A percentile compares a stretch with the other conserved stretches of the same genome.
Conservation (phyloP, 202 grass and related monocot genomes). For the Schoenoplectus tabernaemontani region DNA sequence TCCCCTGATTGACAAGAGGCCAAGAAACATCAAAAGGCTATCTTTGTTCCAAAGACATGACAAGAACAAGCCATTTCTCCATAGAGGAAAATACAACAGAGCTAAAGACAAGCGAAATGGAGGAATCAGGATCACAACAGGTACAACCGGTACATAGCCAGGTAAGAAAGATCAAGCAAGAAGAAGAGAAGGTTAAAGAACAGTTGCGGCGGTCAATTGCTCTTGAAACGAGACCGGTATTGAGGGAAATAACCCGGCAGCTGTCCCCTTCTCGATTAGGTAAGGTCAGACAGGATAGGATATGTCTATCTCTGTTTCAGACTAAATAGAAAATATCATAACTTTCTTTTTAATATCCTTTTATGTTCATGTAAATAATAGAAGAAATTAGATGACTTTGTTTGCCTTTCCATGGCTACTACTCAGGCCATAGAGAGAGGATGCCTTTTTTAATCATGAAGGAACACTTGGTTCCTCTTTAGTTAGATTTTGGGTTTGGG, state of each 20-base stretch:
- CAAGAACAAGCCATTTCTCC: not conserved
- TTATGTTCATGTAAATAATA: not conserved
- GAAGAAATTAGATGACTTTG: not conserved
- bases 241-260: slow-evolving; percentile 12
- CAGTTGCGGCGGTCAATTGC: slow-evolving; percentile 34
- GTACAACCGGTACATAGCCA: slow-evolving; percentile 61
- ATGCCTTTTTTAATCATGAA: not conserved
- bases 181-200: slow-evolving; percentile 57
- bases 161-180: slow-evolving; percentile 69
- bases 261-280: slow-evolving; percentile 45
- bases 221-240: slow-evolving; percentile 36
- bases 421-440: slow-evolving; percentile 10
- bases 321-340: not conserved
- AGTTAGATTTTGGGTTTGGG: not conserved
- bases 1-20: not conserved
- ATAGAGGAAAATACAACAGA: slow-evolving; percentile 1
- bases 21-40: too few relatives aligned
- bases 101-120: not conserved
- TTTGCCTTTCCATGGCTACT: slow-evolving; percentile 25
- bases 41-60: slow-evolving; percentile 13
- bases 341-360: not conserved
- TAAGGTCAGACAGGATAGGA: slow-evolving; percentile 20
- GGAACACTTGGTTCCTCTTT: slow-evolving; percentile 6
- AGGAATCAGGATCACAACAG: slow-evolving; percentile 5
- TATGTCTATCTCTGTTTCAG: slow-evolving; percentile 3